Base-by-base conservation (phyloP, 1,284 basidiomycete species). In the Fomes fomentarius region DNA sequence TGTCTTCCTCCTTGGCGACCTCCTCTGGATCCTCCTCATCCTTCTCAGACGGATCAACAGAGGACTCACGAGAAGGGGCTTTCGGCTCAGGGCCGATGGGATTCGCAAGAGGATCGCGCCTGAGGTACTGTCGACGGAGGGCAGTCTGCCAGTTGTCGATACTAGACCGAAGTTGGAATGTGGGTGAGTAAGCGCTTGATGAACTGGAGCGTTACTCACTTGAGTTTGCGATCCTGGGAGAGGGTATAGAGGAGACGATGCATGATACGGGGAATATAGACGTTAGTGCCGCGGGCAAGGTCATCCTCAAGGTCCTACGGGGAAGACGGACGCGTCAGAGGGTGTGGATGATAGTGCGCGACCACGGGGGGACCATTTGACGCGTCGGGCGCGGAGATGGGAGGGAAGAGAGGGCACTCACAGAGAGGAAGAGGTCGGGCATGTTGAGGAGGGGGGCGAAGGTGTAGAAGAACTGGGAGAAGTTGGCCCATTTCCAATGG, bases 401-500 rank as follows among this genome's bases (percentile, higher is more conserved):
- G 50, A 51, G 22, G 41, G 40, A 33, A 38, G 41, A 63, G 61
- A 46, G 49, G 55, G 47, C 43, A 79, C 87, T 69, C 68, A 90
- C 86, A 61, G 73, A 67, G 50, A 91, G 69, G 47, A 82, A 74
- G 50, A 91, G 78, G 67, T 89, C 86, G 56, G 78, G 73, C 75
- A 87, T 79, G 50, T 80, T 74, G 61, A 92, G 79, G 51, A 93
- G 74, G 41, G 77, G 76, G 48, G 78, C 76, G 72, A 92, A 93
- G 22, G 87, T 91, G 67, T 79, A 85, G 76, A 89, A 87, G 77
- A 92, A 91, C 69, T 93, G 89, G 70, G 82, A 81, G 69, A 91
- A 86, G 22, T 85, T 86, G 11, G 90, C 91, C 90, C 90, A 93
- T 76, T 89, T 90, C 89, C 90, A 91, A 53, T 89, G 79, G 46